Percentiles rank a stretch among this genome's conserved stretches.
Conservation (phyloP, 2,329 filamentous ascomycete genomes). For the Tympanopsis confertula region DNA sequence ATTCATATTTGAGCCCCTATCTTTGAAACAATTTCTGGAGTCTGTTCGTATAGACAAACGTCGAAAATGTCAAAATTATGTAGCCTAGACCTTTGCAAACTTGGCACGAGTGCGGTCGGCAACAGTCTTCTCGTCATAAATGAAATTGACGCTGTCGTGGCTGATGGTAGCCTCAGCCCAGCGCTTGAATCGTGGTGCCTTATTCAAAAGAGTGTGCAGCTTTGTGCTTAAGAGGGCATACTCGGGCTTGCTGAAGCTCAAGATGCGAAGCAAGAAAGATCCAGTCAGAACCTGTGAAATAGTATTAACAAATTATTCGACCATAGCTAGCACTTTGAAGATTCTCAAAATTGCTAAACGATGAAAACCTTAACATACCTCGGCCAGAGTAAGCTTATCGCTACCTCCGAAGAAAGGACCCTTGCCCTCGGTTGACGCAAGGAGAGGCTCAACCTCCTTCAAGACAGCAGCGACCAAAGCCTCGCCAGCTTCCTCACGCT, state of each 20-base stretch:
- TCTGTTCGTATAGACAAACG: no score
- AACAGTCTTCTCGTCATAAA: constrained; percentile 42
- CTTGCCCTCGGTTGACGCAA: constrained; percentile 28
- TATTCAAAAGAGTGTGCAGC: constrained; percentile 31
- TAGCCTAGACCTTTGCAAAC: no score
- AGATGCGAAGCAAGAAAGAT: constrained; percentile 54
- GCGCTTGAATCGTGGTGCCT: constrained; percentile 53
- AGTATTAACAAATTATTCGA: constrained; percentile 10
- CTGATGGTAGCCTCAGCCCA: constrained; percentile 51
- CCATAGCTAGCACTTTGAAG: constrained; percentile 9
- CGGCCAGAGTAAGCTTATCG: constrained; percentile 56
- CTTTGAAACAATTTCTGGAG: no score
- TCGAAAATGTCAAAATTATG: no score
- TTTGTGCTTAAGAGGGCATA: constrained; percentile 10
- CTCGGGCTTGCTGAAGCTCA: constrained; percentile 38
- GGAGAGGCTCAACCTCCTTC: constrained; percentile 65
- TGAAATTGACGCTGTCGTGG: constrained; percentile 54
- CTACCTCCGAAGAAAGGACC: constrained; percentile 54
- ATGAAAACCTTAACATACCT: no score
- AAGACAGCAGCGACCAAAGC: constrained; percentile 42
- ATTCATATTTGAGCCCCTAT: no score
- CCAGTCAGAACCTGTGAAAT: constrained; percentile 42
- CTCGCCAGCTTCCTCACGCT: constrained; percentile 32
- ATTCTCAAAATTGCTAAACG: no score
- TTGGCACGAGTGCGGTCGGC: constrained; percentile 17